A percentile compares a stretch with the other conserved stretches of the same genome.
Conservation (phyloP, 139 green algal genomes). For the Yamagishiella unicocca region DNA sequence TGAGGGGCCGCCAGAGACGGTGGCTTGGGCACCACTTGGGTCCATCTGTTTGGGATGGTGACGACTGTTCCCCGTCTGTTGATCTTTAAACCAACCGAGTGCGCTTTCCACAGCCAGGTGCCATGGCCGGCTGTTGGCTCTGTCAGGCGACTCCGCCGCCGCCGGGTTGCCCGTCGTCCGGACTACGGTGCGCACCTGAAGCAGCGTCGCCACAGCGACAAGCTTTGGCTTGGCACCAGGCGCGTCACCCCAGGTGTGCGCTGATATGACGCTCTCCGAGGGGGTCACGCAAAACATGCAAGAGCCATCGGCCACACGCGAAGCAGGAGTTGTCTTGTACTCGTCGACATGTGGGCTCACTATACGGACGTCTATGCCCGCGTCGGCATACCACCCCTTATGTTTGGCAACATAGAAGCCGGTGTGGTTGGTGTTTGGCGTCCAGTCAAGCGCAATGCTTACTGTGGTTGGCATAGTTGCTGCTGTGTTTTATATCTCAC, state of each 20-base stretch:
- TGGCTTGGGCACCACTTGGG: too few species aligned
- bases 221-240: slow-evolving; percentile 61
- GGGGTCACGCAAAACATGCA: slow-evolving; percentile 73
- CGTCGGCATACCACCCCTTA: slow-evolving; percentile 56
- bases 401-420: slow-evolving; percentile 66
- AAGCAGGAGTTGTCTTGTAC: slow-evolving; percentile 69
- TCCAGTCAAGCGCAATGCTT: slow-evolving; percentile 86
- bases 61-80: too few species aligned
- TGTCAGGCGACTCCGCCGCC: background rate
- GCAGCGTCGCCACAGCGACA: slow-evolving; percentile 68
- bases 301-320: slow-evolving; percentile 51
- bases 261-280: slow-evolving; percentile 57
- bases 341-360: slow-evolving; percentile 33
- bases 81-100: too few species aligned
- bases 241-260: slow-evolving; percentile 58
- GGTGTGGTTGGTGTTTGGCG: slow-evolving; percentile 87
- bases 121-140: too few species aligned
- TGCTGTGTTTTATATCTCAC: too few species aligned
- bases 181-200: slow-evolving; percentile 68
- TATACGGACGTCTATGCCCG: slow-evolving; percentile 51
- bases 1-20: too few species aligned
- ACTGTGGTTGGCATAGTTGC: slow-evolving; percentile 26
- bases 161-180: background rate
- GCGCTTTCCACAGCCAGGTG: too few species aligned
- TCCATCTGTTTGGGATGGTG: too few species aligned